Base-by-base conservation (phyloP, 2,329 filamentous ascomycete species). In the Cucurbitaria berberidis region DNA sequence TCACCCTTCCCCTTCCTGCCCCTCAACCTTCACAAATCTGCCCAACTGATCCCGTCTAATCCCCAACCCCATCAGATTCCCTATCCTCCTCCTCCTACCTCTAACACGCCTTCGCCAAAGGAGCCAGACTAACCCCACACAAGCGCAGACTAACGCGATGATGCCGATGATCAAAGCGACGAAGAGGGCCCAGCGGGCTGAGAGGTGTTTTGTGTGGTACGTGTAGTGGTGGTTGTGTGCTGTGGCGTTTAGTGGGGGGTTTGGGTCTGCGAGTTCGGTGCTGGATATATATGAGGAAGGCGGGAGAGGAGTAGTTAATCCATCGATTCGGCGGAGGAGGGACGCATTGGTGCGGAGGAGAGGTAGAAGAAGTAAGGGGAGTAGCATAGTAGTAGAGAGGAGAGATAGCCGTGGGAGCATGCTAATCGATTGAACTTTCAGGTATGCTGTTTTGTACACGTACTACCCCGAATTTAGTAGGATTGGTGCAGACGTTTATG, bases 31-130 rank as follows among this genome's bases (percentile, higher is more conserved):
- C 16, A 39, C 11, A 47, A 39, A 38, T 9, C 22, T 38, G 16
- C 35, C 18, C 19, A 21, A 8, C 18, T 30, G n/a, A 32, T 47
- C 29, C 35, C 45, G n/a, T 8, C 13, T 47, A 8, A 15, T 16
- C 15, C 35, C 35, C 35, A 47, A 18, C 2, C 45, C 45, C 35
- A 47, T 47, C 45, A 47, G 29, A 16, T 47, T 36, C 3, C 45
- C 45, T 13, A 47, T 32, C 6, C 24, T n/a, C 18, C 45, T 8
- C 15, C 45, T 39, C 13, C 26, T 39, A 9, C 29, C 26, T 18
- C 24, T 27, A n/a, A 43, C 24, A 43, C 13, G 16, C 13, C 41
- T 10, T 30, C 26, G 41, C 26, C 15, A 19, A 9, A 21, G 16
- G 16, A 8, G 22, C 35, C 18, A 38, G 13, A 21, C 19, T 9